phyloP scores from a whole-genome alignment of 768 basidiomycete genomes.

The Lyophyllum decastes region DNA sequence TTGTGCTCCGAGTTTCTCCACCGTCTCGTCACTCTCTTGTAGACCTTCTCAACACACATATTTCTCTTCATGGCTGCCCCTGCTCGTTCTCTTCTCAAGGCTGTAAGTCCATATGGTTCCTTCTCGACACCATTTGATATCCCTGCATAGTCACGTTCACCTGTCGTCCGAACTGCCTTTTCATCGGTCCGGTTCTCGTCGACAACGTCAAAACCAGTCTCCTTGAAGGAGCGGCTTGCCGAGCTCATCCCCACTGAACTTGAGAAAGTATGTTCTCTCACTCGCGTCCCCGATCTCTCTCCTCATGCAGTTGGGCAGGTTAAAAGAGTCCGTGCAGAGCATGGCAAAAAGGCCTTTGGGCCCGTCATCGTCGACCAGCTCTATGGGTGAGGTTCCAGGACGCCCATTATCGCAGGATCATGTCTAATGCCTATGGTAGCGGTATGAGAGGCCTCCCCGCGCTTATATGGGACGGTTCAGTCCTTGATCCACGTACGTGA shows the following conservation, averaged over 20 bases:
- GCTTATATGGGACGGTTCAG: conserved; percentile 98
- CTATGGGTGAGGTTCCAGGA: conserved; percentile 61
- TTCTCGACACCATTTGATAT: conserved; percentile 5
- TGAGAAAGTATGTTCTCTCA: conserved; percentile 54
- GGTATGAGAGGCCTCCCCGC: conserved; percentile 91
- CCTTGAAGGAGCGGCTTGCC: conserved; percentile 89
- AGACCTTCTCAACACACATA: conserved; percentile 4
- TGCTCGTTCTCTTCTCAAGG: conserved; percentile 35
- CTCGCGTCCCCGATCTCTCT: background rate
- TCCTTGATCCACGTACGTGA: conserved; percentile 82
- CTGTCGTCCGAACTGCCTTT: conserved; percentile 42
- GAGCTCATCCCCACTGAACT: conserved; percentile 91
- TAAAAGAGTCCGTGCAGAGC: conserved; percentile 78
- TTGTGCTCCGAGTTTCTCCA: conserved; percentile 15
- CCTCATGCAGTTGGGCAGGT: conserved; percentile 46
- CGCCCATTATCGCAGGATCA: background rate
- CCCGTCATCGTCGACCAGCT: conserved; percentile 90
- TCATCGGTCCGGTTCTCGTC: conserved; percentile 63
- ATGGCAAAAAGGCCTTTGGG: conserved; percentile 93
- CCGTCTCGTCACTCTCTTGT: conserved; percentile 18
- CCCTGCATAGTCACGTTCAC: conserved; percentile 48
- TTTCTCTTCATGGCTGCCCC: conserved; percentile 42
- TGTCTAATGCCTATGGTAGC: conserved; percentile 35
- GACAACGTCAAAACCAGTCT: conserved; percentile 63
- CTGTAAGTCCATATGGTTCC: conserved; percentile 30